Evolutionary conservation across 2,329 filamentous ascomycete genomes (phyloP), one percentile per base, ranked within the genome.

Genomic region (Talaromyces piceae): DNA sequence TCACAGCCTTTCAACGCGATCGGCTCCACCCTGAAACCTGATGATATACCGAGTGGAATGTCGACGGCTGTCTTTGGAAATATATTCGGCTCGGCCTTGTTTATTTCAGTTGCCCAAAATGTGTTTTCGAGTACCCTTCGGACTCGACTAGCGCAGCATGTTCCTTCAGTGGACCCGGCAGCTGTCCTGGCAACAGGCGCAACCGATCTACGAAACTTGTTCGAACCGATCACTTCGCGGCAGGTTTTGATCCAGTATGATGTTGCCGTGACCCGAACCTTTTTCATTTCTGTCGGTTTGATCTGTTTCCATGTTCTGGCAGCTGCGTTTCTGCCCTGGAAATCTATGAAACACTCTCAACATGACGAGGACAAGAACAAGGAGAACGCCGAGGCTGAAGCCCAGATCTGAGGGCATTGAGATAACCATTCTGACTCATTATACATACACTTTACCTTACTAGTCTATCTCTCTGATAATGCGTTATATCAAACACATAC

Each of bases 81-180:
- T 53, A 66, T 62, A 3, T 57, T 72, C 2, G 68, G 66, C 3
- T 67, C 67, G 2, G 57, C 68, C 0, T 49, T 71, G 11, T 70
- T 68, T 28, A 56, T 69, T 16, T 66, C 65, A 1, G 63, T 69
- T 5, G 66, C 49, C 3, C 65, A 72, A 54, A 70, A 67, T 7
- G 55, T 71, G 3, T 70, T 72, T 54, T 59, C 61, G 26, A 70
- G 68, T 47, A 52, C 62, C 26, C 58, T 71, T 30, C 13, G 7
- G 28, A 13, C 13, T 7, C 28, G 7, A 13, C 28, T 30, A 7
- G 28, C 28, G 7, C 7, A 13, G 28, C 7, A 30, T 7, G 28
- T 13, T 7, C 28, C 28, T 7, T 7, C 7, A 7, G 28, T 30
- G 7, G 28, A 30, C 13, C 7, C 13, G 7, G 28, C 7, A 13